Conservation (phyloP, 768 basidiomycete genomes). For the Termitomyces titanicus region DNA sequence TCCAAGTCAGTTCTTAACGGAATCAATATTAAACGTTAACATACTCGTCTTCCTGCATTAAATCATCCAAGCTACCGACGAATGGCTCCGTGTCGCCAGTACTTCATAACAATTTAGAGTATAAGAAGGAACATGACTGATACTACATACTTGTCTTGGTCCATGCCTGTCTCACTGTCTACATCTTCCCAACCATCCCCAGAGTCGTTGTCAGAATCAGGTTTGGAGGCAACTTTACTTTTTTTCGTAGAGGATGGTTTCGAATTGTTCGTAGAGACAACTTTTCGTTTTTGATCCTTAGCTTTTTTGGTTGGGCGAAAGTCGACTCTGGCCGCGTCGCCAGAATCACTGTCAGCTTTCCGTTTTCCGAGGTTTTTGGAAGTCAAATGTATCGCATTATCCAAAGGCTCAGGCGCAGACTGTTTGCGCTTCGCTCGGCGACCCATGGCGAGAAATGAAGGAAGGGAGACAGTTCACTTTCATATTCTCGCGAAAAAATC, state of each 20-base stretch:
- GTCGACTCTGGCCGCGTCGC: constrained; percentile 27
- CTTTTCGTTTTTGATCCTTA: constrained; percentile 33
- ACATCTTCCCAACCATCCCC: constrained; percentile 65
- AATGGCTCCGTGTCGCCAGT: constrained; percentile 38
- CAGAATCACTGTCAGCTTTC: constrained; percentile 47
- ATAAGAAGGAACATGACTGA: constrained; percentile 2
- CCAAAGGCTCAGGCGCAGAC: constrained; percentile 59
- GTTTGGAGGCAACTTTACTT: constrained; percentile 14
- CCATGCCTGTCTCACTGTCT: constrained; percentile 43
- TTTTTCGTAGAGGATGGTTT: constrained; percentile 22
- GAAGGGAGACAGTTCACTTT: not conserved
- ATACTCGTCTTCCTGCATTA: constrained; percentile 46
- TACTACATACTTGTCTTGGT: constrained; percentile 21
- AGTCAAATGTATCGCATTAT: constrained; percentile 34
- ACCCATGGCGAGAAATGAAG: constrained; percentile 50
- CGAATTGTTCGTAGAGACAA: constrained; percentile 15
- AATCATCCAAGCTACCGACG: constrained; percentile 46
- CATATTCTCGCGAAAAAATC: constrained; percentile 16
- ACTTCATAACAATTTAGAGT: constrained; percentile 27
- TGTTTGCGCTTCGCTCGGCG: constrained; percentile 86
- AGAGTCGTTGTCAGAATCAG: constrained; percentile 22
- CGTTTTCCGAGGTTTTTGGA: constrained; percentile 70
- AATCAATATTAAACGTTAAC: constrained; percentile 11
- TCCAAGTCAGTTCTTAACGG: constrained; percentile 7
- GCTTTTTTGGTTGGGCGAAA: constrained; percentile 42